phyloP scores from a whole-genome alignment of 441 rosid species.

The Theobroma grandiflorum region DNA sequence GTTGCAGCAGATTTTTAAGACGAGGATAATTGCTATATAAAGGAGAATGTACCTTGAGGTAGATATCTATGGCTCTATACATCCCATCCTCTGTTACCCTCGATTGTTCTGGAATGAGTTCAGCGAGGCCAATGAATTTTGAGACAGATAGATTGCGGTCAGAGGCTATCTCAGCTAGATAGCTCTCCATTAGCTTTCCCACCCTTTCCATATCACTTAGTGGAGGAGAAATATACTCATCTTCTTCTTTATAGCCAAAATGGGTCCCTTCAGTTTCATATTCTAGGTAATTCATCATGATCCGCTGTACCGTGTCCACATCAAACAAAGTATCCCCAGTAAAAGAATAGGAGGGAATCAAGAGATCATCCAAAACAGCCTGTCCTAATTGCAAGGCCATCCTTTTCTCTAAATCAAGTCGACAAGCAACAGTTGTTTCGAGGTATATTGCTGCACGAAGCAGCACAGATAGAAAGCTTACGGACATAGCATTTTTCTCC shows the following conservation, averaged over 20 bases:
- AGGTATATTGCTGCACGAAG: constrained; percentile 68
- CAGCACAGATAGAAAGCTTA: constrained; percentile 76
- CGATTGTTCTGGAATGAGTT: constrained; percentile 69
- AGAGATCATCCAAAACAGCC: constrained; percentile 70
- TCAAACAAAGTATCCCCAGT: constrained; percentile 72
- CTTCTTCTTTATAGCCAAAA: constrained; percentile 39
- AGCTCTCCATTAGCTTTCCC: constrained; percentile 72
- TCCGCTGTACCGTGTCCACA: constrained; percentile 63
- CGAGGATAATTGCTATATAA: not conserved
- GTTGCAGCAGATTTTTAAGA: not conserved
- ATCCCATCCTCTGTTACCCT: constrained; percentile 74
- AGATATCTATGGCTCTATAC: constrained; percentile 75
- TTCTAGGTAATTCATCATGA: constrained; percentile 64
- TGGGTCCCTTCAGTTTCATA: constrained; percentile 52
- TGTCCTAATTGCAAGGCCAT: constrained; percentile 68
- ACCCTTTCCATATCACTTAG: constrained; percentile 61
- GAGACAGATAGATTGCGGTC: constrained; percentile 57
- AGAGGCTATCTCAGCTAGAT: constrained; percentile 70
- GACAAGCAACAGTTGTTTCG: constrained; percentile 87
- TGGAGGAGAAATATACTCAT: constrained; percentile 45
- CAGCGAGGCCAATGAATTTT: constrained; percentile 58
- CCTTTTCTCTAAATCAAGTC: constrained; percentile 81
- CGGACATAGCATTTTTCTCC: constrained; percentile 70
- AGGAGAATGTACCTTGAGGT: constrained; percentile 60
- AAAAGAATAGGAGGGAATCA: constrained; percentile 67